phyloP scores from a whole-genome alignment of 2,329 filamentous ascomycete species.

The Alternaria angustiovoidea region DNA sequence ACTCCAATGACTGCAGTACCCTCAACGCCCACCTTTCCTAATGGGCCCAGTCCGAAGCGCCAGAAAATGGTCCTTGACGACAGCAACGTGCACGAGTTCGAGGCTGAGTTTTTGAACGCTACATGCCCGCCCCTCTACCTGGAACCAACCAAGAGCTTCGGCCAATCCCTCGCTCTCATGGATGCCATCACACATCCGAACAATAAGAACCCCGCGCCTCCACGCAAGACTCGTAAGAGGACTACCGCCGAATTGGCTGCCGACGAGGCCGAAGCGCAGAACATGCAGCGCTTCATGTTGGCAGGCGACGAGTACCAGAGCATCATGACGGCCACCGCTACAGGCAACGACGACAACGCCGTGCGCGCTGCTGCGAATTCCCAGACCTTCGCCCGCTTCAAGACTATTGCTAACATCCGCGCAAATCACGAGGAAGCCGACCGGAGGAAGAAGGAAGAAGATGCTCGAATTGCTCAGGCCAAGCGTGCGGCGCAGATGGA shows the following conservation, averaged over 20 bases:
- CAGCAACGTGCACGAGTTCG: constrained; percentile 75
- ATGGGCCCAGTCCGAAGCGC: constrained; percentile 72
- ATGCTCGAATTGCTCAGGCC: constrained; percentile 54
- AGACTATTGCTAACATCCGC: constrained; percentile 86
- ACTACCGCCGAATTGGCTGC: constrained; percentile 95
- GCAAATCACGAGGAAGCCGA: constrained; percentile 78
- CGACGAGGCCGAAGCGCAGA: constrained; percentile 89
- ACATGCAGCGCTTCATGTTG: constrained; percentile 91
- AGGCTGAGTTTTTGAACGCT: constrained; percentile 76
- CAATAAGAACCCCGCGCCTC: constrained; percentile 77
- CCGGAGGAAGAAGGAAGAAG: constrained; percentile 56
- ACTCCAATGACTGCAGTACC: constrained; percentile 66
- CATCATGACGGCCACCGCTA: constrained; percentile 62
- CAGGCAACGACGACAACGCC: constrained; percentile 73
- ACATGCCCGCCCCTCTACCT: constrained; percentile 79
- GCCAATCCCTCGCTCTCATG: constrained; percentile 75
- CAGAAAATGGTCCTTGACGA: constrained; percentile 79
- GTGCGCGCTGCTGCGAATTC: constrained; percentile 73
- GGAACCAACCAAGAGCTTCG: constrained; percentile 74
- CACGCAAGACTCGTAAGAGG: constrained; percentile 88
- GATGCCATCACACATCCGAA: constrained; percentile 77
- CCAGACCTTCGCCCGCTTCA: constrained; percentile 90
- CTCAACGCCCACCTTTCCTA: constrained; percentile 65
- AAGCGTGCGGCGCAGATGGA: constrained; percentile 51
- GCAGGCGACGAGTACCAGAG: constrained; percentile 85